These are phyloP conservation scores for Trichoderma guizhouense DNA, from an alignment of 2,329 filamentous ascomycete genomes.

Conservation along the genomic window DNA sequence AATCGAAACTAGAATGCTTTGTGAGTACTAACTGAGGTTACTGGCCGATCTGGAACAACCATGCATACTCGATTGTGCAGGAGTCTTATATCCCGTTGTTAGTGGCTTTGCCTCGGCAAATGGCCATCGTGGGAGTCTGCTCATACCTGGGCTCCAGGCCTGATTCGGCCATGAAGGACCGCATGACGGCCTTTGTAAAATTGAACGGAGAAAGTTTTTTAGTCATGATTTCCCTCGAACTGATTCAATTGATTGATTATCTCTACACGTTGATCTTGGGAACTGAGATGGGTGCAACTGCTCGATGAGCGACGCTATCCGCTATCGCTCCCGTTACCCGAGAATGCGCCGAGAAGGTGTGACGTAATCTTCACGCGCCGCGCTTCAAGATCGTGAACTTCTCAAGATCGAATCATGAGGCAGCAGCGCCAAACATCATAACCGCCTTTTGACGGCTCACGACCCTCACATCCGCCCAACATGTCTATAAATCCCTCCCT, in stretches of 20 bases:
- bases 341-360: neutral
- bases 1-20: conserved; percentile 57
- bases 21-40: neutral
- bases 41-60: neutral
- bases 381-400: neutral
- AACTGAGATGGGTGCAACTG: neutral
- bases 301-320: neutral
- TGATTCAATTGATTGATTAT: neutral
- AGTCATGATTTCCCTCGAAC: conserved; percentile 26
- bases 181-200: conserved; percentile 50
- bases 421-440: neutral
- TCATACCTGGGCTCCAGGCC: conserved; percentile 83
- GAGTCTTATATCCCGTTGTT: conserved; percentile 23
- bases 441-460: conserved; percentile 27
- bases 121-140: neutral
- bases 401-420: neutral
- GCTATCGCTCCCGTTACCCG: neutral
- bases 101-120: neutral
- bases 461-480: conserved; percentile 25
- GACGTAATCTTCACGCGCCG: neutral
- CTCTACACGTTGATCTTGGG: neutral
- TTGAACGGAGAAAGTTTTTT: conserved; percentile 34
- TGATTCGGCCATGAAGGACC: conserved; percentile 80
- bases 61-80: conserved; percentile 25
- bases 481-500: conserved; percentile 52